Base-by-base conservation (phyloP, 106 monocot genomes). In the Chionographis japonica region DNA sequence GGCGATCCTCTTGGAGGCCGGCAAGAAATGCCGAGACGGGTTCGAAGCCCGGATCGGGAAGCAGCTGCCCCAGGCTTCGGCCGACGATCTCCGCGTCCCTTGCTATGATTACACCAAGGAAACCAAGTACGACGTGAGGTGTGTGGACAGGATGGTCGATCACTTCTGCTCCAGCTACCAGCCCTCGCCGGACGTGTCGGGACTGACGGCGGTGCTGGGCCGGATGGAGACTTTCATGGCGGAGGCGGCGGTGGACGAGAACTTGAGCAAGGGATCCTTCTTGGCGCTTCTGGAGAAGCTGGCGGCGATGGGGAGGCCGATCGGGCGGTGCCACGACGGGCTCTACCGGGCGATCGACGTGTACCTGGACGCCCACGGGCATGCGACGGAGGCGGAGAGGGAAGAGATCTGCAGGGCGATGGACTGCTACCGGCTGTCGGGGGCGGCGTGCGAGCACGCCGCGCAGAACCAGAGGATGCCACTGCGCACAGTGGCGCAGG, bases 301-400 rank as follows among this genome's bases (percentile, higher is more conserved):
- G 60, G 73, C 56, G 13, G 55, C 60, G n/a, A 43, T 77, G 59
- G 17, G 52, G 10, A 61, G 56, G 7, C 11, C 11, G 6, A n/a
- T 52, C 13, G 51, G 59, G 12, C 3, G 50, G 40, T 8, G 37
- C 13, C 40, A 72, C 37, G 84, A 85, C 50, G 80, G 68, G 12
- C 58, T 74, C 46, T 85, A 85, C 59, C 62, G 69, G 9, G 84
- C 80, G 8, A 56, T 85, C 14, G 84, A 85, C 46, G 27, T 52
- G 6, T 85, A 77, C 59, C 66, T 85, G 37, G 41, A 41, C 13
- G 67, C 69, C 9, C 84, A 80, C 52, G 73, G 56, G 17, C 37
- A 55, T 53, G 38, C 80, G 77, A 79, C 72, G 52, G 77, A 85
- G 54, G 52, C 59, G 59, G 84, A 85, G 69, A 79, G 77, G 73